A percentile compares a stretch with the other conserved stretches of the same genome.
phyloP scores from a whole-genome alignment of 345 rosid species.

The Aethionema arabicum region DNA sequence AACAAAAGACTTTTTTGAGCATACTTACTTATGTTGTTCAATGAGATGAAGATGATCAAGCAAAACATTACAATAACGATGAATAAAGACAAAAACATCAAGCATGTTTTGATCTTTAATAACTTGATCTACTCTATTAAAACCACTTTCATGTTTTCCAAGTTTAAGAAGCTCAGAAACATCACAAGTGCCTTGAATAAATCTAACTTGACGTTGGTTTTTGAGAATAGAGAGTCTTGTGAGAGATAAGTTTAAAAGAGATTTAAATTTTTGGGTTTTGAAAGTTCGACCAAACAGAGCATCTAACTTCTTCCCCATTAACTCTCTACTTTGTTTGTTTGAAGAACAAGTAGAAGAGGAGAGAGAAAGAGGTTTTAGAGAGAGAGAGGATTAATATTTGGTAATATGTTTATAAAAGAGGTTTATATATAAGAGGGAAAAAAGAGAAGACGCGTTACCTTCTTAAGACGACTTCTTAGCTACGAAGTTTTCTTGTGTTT shows the following conservation, averaged over 20 bases:
- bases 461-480: constrained; percentile 35
- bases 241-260: constrained; percentile 55
- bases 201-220: constrained; percentile 61
- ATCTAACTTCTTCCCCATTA: constrained; percentile 90
- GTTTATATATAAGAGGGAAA: constrained; percentile 19
- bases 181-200: constrained; percentile 62
- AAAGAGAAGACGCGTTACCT: constrained; percentile 32
- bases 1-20: background rate
- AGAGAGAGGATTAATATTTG: background rate
- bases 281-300: constrained; percentile 65
- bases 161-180: constrained; percentile 75
- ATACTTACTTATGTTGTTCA: constrained; percentile 49
- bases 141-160: constrained; percentile 69
- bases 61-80: constrained; percentile 62
- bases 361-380: constrained; percentile 5
- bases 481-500: constrained; percentile 23
- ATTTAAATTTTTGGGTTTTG: constrained; percentile 63
- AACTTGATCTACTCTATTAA: constrained; percentile 52
- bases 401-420: constrained; percentile 4
- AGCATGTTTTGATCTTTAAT: constrained; percentile 68
- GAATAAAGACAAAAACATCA: constrained; percentile 62
- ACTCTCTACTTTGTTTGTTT: too few relatives aligned
- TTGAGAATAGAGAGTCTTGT: constrained; percentile 72
- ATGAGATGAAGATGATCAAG: constrained; percentile 62
- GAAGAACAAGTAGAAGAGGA: constrained; percentile 8